These are phyloP conservation scores for Phytophthora ohioensis DNA, from an alignment of 352 stramenopile species.

Conservation along the genomic window DNA sequence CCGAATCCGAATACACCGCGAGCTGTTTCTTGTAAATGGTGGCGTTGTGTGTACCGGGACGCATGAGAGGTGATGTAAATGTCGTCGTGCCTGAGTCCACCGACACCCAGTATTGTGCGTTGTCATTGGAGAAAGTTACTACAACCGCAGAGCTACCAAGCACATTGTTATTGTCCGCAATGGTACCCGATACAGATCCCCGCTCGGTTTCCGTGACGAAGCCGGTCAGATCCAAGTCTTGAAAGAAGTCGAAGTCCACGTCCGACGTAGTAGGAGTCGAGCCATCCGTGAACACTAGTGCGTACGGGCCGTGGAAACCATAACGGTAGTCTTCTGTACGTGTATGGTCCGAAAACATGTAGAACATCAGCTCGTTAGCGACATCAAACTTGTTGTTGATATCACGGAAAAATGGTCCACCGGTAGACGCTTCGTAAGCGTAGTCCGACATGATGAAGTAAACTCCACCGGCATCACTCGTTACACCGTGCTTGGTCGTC, in stretches of 20 bases:
- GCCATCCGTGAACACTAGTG: slow-evolving; percentile 52
- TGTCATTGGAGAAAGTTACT: slow-evolving; percentile 44
- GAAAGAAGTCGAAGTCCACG: slow-evolving; percentile 57
- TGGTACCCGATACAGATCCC: slow-evolving; percentile 40
- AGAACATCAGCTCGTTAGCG: slow-evolving; percentile 60
- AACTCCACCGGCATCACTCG: slow-evolving; percentile 36
- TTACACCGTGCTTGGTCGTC: slow-evolving; percentile 50
- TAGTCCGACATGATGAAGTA: slow-evolving; percentile 61
- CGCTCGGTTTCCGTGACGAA: slow-evolving; percentile 45
- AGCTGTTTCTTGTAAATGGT: slow-evolving; percentile 60
- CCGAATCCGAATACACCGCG: slow-evolving; percentile 39
- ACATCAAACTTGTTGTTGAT: slow-evolving; percentile 63
- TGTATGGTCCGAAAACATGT: slow-evolving; percentile 68
- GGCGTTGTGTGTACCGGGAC: slow-evolving; percentile 50
- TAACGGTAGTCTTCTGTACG: slow-evolving; percentile 60
- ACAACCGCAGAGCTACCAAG: slow-evolving; percentile 35
- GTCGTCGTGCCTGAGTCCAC: slow-evolving; percentile 20
- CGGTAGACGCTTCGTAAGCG: slow-evolving; percentile 51
- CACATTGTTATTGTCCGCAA: slow-evolving; percentile 36
- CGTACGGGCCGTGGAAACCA: slow-evolving; percentile 60
- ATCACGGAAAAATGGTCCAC: slow-evolving; percentile 59
- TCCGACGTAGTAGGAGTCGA: slow-evolving; percentile 24
- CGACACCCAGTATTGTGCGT: slow-evolving; percentile 54
- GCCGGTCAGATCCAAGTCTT: slow-evolving; percentile 43
- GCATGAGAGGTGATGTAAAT: slow-evolving; percentile 58